phyloP scores from a whole-genome alignment of 495 filamentous ascomycete genomes.

The Aspergillus indologenus region DNA sequence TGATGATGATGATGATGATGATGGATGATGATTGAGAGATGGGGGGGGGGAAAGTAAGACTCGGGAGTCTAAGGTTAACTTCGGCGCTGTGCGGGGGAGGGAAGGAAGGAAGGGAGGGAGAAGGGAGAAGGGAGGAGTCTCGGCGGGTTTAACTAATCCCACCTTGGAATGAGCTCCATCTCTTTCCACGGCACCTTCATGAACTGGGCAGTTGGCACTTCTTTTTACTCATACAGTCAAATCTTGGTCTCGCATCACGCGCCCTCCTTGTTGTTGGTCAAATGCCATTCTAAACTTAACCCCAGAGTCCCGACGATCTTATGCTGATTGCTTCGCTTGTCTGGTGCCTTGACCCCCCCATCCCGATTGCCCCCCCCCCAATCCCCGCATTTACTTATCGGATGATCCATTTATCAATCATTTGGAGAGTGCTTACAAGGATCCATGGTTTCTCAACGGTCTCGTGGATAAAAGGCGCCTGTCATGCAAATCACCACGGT shows the following conservation, averaged over 20 bases:
- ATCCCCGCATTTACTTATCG: background rate
- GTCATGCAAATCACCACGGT: background rate
- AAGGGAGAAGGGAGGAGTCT: background rate
- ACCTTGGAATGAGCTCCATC: background rate
- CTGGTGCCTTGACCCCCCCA: background rate
- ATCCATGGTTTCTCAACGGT: background rate
- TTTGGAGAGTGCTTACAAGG: background rate
- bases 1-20: background rate
- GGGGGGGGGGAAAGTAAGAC: background rate
- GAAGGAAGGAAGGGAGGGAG: background rate
- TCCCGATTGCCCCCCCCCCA: too few species aligned
- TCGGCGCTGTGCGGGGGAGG: conserved; percentile 4
- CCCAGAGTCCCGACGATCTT: background rate
- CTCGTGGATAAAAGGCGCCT: background rate
- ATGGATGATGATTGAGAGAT: background rate
- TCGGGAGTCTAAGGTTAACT: background rate
- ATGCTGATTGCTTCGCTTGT: background rate
- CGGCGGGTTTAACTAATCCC: conserved; percentile 4
- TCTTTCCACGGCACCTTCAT: too few species aligned
- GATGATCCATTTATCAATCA: background rate
- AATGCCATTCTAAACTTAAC: background rate
- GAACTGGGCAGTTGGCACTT: too few species aligned
- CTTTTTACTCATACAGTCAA: background rate
- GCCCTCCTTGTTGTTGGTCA: background rate
- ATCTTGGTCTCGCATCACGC: conserved; percentile 5